Evolutionary conservation across 768 basidiomycete species (phyloP).

Genomic region (Austroboletus eburneus): DNA sequence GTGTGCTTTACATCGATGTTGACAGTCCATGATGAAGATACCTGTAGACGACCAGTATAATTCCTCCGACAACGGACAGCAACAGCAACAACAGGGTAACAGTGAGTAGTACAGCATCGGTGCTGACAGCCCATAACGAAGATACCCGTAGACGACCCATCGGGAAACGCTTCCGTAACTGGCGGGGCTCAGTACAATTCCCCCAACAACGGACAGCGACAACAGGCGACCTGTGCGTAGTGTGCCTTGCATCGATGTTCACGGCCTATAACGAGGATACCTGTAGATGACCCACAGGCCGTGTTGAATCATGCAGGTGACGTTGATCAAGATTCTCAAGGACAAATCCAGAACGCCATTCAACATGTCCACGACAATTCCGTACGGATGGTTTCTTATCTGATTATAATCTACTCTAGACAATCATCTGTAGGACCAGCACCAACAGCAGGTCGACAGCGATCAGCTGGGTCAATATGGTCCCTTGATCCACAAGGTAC

Average conservation of each 20-base stretch:
- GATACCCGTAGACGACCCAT: not conserved
- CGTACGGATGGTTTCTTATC: constrained; percentile 5
- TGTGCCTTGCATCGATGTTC: constrained; percentile 3
- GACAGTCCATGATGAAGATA: not conserved
- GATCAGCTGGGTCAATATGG: constrained; percentile 15
- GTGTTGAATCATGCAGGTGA: constrained; percentile 49
- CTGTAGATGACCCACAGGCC: constrained; percentile 59
- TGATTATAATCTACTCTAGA: constrained; percentile 1
- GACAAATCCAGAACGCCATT: constrained; percentile 15
- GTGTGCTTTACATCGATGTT: no score
- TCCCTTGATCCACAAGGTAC: constrained; percentile 19
- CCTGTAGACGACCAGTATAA: not conserved
- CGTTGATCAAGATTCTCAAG: constrained; percentile 5
- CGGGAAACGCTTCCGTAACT: constrained; percentile 48
- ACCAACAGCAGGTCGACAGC: constrained; percentile 12
- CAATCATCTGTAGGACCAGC: constrained; percentile 8
- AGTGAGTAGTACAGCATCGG: no score
- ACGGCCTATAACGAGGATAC: constrained; percentile 3
- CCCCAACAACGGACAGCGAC: constrained; percentile 40
- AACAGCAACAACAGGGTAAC: no score
- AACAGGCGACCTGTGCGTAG: constrained; percentile 24
- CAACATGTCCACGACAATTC: constrained; percentile 21
- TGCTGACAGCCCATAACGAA: no score
- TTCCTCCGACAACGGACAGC: no score
- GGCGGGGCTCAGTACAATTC: constrained; percentile 64